phyloP scores from a whole-genome alignment of 495 filamentous ascomycete species.

The Daldinia caldariorum region DNA sequence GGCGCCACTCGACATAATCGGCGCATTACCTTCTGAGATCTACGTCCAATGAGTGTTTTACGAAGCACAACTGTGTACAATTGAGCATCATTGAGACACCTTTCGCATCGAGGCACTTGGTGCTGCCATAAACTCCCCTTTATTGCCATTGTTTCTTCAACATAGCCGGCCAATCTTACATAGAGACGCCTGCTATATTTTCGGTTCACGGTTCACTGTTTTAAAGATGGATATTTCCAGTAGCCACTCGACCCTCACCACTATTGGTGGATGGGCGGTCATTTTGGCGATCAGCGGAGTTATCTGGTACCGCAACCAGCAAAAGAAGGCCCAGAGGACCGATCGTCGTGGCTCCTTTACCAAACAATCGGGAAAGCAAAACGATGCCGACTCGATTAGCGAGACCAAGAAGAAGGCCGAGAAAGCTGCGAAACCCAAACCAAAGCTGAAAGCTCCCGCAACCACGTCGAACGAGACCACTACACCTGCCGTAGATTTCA shows the following conservation, averaged over 20 bases:
- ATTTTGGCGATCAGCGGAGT: conserved; percentile 61
- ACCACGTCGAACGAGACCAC: conserved; percentile 29
- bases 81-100: conserved; percentile 21
- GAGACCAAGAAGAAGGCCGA: conserved; percentile 48
- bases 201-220: conserved; percentile 24
- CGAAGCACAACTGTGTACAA: conserved; percentile 17
- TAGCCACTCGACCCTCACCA: conserved; percentile 52
- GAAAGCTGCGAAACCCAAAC: conserved; percentile 42
- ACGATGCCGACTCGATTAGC: conserved; percentile 47
- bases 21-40: conserved; percentile 37
- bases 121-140: conserved; percentile 28
- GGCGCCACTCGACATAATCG: conserved; percentile 34
- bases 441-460: conserved; percentile 44
- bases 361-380: conserved; percentile 45
- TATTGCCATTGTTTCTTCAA: conserved; percentile 9
- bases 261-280: conserved; percentile 65
- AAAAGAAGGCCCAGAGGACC: conserved; percentile 56
- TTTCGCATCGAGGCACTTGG: conserved; percentile 29
- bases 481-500: conserved; percentile 30
- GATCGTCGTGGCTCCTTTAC: conserved; percentile 40
- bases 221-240: conserved; percentile 51
- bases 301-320: conserved; percentile 42
- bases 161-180: conserved; percentile 16
- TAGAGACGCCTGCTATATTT: conserved; percentile 6
- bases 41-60: conserved; percentile 20